Conservation (phyloP, 495 filamentous ascomycete genomes). For the Aspergillus nanangensis region DNA sequence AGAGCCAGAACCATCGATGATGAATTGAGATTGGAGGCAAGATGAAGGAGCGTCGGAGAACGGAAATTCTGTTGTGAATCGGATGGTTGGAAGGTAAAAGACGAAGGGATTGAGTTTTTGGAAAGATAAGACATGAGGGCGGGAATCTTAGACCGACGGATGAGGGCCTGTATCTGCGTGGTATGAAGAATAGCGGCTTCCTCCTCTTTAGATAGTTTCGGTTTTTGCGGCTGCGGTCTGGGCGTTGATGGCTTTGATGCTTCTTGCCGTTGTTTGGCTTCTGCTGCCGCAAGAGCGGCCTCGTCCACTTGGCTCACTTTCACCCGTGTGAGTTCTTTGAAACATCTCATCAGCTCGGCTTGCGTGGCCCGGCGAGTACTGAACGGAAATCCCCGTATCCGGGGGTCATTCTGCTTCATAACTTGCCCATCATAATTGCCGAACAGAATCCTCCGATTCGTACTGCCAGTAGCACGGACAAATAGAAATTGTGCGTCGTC, state of each 20-base stretch:
- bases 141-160: slow-evolving; percentile 85
- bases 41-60: slow-evolving; percentile 79
- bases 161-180: slow-evolving; percentile 77
- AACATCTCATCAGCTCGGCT: slow-evolving; percentile 86
- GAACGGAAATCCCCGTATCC: slow-evolving; percentile 90
- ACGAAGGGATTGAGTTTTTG: slow-evolving; percentile 59
- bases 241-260: slow-evolving; percentile 32
- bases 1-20: slow-evolving; percentile 70
- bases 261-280: slow-evolving; percentile 31
- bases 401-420: slow-evolving; percentile 71
- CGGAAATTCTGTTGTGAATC: slow-evolving; percentile 70
- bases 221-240: slow-evolving; percentile 48
- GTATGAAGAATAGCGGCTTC: slow-evolving; percentile 77
- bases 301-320: slow-evolving; percentile 76
- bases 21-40: slow-evolving; percentile 74
- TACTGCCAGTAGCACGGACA: slow-evolving; percentile 80
- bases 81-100: slow-evolving; percentile 70
- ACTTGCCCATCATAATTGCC: slow-evolving; percentile 88
- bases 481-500: slow-evolving; percentile 81
- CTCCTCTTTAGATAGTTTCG: slow-evolving; percentile 69
- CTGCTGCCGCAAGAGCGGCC: slow-evolving; percentile 46
- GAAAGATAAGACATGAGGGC: slow-evolving; percentile 80
- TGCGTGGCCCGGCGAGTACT: slow-evolving; percentile 93
- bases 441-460: slow-evolving; percentile 81
- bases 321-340: slow-evolving; percentile 85